phyloP scores from a whole-genome alignment of 2,329 filamentous ascomycete species.

The Monilinia vaccinii-corymbosi region DNA sequence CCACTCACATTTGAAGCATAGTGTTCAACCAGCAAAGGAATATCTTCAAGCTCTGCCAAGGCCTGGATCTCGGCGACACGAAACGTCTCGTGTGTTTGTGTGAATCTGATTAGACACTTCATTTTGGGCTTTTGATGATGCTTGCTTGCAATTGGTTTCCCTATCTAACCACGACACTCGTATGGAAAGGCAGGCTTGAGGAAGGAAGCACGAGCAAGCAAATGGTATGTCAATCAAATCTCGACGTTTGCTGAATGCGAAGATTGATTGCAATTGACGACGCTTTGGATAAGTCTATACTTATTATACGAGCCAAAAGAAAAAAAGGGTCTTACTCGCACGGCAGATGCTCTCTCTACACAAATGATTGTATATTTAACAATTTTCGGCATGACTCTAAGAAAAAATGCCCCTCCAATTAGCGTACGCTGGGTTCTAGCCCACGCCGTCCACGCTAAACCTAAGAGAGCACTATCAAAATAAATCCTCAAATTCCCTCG shows the following conservation, averaged over 20 bases:
- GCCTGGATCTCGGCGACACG: constrained; percentile 75
- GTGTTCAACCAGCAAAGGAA: constrained; percentile 62
- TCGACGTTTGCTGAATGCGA: background rate
- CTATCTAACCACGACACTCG: background rate
- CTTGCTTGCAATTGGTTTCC: no score
- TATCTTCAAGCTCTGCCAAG: constrained; percentile 58
- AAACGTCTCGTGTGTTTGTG: constrained; percentile 86
- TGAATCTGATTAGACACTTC: constrained; percentile 84
- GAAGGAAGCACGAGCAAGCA: background rate
- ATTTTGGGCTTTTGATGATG: constrained; percentile 32
- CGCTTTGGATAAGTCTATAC: no score
- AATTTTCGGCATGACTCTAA: background rate
- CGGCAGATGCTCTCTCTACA: background rate
- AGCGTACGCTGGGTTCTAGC: background rate
- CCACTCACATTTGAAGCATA: constrained; percentile 64
- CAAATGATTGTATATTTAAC: background rate
- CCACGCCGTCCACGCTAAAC: background rate
- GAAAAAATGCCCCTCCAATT: constrained; percentile 1
- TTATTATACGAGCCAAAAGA: no score
- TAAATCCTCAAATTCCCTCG: background rate
- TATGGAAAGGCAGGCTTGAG: background rate
- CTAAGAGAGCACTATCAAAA: constrained; percentile 4
- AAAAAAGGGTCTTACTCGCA: background rate
- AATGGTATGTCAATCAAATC: no score
- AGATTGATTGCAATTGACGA: no score